Base-by-base conservation (phyloP, 805 yeast species). In the Candida ficus region DNA sequence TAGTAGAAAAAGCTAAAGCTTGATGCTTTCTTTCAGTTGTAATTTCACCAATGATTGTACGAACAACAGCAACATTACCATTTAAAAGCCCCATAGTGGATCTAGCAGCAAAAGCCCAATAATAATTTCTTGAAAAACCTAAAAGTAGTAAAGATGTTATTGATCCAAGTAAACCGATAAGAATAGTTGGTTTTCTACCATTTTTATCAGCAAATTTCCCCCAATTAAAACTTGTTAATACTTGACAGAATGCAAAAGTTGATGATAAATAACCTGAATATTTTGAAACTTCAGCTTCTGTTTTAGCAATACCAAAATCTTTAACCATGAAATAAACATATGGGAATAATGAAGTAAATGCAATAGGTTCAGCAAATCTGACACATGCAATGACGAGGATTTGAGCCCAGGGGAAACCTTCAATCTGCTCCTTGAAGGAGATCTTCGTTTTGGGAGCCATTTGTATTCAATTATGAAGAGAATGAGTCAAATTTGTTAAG, bases 221-320 rank as follows among this genome's bases (percentile, higher is more conserved):
- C 86, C 86, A 80, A 41, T 74, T 70, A 28, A 76, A 68, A 31
- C 79, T 74, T 37, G 73, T 75, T 16, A 78, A 45, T 40, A 75
- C 74, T 56, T 80, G 86, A 44, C 69, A 71, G 21, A 79, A 67
- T 20, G 85, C 80, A 60, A 79, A 80, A n/a, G 73, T 63, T 0
- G 84, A 73, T 1, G 82, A 70, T 41, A 79, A 59, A 51, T 77
- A 77, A 7, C 86, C 85, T 9, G 83, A 74, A 54, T 76, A 80
- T 41, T 67, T 71, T 3, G 82, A 67, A 28, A 80, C 75, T 37
- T 73, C 71, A n/a, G 73, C 68, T 35, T 74, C 75, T 19, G 65
- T 62, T 29, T 71, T 65, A 7, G 75, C 74, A 12, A 76, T 58
- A 4, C 70, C 68, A 53, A 78, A 78, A 45, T 75, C 80, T 44